Evolutionary conservation across 768 basidiomycete species (phyloP).

Genomic region (Xerocomellus intermedius): DNA sequence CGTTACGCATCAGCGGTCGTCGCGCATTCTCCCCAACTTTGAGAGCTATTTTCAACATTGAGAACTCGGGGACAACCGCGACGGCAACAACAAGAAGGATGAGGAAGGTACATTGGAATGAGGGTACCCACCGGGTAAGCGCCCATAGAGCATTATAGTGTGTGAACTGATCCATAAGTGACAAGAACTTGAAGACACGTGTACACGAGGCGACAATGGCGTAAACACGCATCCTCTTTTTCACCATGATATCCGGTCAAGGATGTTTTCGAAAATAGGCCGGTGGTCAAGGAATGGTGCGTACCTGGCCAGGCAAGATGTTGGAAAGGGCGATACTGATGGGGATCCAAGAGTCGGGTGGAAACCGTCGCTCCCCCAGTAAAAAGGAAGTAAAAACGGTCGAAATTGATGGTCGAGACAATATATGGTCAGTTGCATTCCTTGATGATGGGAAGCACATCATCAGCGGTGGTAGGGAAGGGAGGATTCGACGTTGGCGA

Average conservation of each 20-base stretch:
- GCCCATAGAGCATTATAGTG: too few species aligned
- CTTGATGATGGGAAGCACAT: background rate
- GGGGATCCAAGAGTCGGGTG: background rate
- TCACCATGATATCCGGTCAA: too few species aligned
- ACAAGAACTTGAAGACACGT: too few species aligned
- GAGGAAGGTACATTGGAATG: too few species aligned
- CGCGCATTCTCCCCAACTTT: too few species aligned
- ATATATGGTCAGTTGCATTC: background rate
- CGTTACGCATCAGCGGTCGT: too few species aligned
- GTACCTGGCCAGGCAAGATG: background rate
- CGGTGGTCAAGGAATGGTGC: background rate
- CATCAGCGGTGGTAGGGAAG: background rate
- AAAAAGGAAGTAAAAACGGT: background rate
- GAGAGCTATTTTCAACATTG: too few species aligned
- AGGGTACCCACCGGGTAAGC: too few species aligned
- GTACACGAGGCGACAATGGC: background rate
- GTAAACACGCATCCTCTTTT: background rate
- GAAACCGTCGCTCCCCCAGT: background rate
- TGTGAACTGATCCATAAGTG: too few species aligned
- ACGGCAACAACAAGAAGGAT: too few species aligned
- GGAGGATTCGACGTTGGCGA: constrained; percentile 1
- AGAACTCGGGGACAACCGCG: too few species aligned
- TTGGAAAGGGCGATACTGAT: background rate
- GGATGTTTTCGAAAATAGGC: background rate
- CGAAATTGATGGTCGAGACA: background rate